These are phyloP conservation scores for Dittrichia graveolens DNA, from an alignment of 129 eudicot genomes.

Conservation along the genomic window DNA sequence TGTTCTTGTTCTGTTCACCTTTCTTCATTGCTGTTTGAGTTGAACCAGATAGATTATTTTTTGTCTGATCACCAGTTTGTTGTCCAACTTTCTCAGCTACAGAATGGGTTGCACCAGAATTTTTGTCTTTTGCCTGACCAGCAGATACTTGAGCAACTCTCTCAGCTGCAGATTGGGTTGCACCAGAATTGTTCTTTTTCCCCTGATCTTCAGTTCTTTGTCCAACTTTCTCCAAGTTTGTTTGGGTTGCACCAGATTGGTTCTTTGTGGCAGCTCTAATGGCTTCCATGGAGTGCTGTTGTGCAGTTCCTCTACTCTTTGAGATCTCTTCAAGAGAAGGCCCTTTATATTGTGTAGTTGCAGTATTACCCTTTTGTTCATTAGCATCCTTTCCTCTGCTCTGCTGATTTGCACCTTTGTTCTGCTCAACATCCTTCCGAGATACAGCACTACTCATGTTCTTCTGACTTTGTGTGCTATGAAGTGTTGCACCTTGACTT, in stretches of 20 bases:
- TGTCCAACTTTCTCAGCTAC: too few relatives aligned
- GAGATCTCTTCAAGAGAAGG: constrained; percentile 55
- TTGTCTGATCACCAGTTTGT: too few relatives aligned
- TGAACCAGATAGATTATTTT: too few relatives aligned
- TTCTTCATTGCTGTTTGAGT: not conserved
- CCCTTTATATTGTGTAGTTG: constrained; percentile 12
- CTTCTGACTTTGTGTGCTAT: not conserved
- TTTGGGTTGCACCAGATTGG: not conserved
- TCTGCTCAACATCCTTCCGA: too few relatives aligned
- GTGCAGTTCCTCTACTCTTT: not conserved
- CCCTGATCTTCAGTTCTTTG: not conserved
- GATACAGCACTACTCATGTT: too few relatives aligned
- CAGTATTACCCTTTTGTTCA: not conserved
- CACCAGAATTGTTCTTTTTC: not conserved
- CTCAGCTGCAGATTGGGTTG: not conserved
- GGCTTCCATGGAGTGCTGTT: constrained; percentile 49
- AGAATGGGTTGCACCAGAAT: not conserved
- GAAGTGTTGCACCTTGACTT: not conserved
- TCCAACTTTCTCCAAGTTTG: not conserved
- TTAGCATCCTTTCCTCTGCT: not conserved
- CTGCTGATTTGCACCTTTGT: not conserved
- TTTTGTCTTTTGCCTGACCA: constrained; percentile 19
- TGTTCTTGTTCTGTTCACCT: not conserved
- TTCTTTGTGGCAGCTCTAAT: constrained; percentile 41
- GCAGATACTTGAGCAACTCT: constrained; percentile 16